These are phyloP conservation scores for Lyophyllum semitale DNA, from an alignment of 768 basidiomycete species.

Conservation along the genomic window DNA sequence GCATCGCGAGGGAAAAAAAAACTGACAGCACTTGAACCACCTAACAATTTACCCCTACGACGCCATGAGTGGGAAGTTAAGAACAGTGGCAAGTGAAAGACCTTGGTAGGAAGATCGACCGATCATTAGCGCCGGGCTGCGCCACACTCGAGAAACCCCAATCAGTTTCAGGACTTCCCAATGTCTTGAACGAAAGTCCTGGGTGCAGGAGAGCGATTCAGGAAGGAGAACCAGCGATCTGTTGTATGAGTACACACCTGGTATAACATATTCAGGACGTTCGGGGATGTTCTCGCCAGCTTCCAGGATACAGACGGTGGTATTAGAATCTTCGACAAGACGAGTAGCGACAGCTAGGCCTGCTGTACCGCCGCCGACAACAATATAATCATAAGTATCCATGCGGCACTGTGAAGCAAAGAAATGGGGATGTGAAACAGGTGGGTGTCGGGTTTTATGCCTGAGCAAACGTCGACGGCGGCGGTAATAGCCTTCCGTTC, in stretches of 20 bases:
- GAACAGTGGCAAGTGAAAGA: neutral
- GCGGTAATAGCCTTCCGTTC: too few relatives aligned
- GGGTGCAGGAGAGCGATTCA: neutral
- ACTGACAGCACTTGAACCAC: slow-evolving; percentile 3
- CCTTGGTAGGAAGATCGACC: slow-evolving; percentile 1
- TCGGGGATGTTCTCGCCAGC: neutral
- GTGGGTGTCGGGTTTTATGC: too few relatives aligned
- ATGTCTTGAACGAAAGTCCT: neutral
- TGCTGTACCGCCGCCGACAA: neutral
- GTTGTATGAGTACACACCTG: neutral
- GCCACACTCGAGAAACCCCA: slow-evolving; percentile 4
- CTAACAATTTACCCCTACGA: neutral
- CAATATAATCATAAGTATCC: neutral
- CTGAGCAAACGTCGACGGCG: too few relatives aligned
- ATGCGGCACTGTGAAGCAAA: too few relatives aligned
- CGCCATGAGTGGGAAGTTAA: neutral
- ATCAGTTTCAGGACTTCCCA: neutral
- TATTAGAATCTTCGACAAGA: neutral
- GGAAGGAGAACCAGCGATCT: neutral
- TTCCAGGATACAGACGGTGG: neutral
- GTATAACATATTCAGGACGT: neutral
- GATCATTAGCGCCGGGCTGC: neutral
- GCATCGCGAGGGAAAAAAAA: neutral
- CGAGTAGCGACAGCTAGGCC: neutral
- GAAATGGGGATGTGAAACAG: too few relatives aligned